A percentile compares a stretch with the other conserved stretches of the same genome.
Evolutionary conservation across 345 rosid species (phyloP).

Genomic region (Salix dunnii): DNA sequence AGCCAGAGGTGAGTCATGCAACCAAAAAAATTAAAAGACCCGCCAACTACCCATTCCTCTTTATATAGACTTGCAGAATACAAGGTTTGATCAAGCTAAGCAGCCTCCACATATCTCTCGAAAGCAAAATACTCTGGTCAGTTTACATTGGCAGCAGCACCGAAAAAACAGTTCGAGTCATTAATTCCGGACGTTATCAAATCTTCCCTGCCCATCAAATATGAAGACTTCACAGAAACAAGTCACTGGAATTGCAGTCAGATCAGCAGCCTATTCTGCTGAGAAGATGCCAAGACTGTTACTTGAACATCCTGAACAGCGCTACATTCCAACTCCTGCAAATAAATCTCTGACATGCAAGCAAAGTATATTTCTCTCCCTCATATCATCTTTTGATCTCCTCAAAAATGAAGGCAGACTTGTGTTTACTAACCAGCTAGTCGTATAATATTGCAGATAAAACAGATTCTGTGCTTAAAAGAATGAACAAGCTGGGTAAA

Average conservation of each 20-base stretch:
- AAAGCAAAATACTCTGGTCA: neutral
- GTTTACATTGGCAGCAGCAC: neutral
- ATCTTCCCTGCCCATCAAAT: neutral
- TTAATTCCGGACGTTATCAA: neutral
- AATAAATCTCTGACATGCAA: constrained; percentile 27
- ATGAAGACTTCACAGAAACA: constrained; percentile 35
- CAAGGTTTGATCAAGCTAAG: neutral
- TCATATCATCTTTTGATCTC: neutral
- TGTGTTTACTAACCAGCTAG: neutral
- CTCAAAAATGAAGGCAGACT: neutral
- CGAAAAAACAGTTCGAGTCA: neutral
- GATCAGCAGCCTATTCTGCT: constrained; percentile 18
- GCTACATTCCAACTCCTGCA: constrained; percentile 33
- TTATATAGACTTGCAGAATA: neutral
- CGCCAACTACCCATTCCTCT: neutral
- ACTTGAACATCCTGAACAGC: constrained; percentile 29
- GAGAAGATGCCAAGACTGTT: constrained; percentile 32
- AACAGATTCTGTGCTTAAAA: constrained; percentile 30
- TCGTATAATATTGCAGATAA: constrained; percentile 8
- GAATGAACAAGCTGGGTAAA: constrained; percentile 47
- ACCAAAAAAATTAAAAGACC: neutral
- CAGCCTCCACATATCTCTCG: neutral
- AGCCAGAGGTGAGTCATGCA: neutral
- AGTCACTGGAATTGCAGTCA: constrained; percentile 23
- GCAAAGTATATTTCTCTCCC: constrained; percentile 30